Conservation (phyloP, 495 filamentous ascomycete species). For the Penicillium steckii region DNA sequence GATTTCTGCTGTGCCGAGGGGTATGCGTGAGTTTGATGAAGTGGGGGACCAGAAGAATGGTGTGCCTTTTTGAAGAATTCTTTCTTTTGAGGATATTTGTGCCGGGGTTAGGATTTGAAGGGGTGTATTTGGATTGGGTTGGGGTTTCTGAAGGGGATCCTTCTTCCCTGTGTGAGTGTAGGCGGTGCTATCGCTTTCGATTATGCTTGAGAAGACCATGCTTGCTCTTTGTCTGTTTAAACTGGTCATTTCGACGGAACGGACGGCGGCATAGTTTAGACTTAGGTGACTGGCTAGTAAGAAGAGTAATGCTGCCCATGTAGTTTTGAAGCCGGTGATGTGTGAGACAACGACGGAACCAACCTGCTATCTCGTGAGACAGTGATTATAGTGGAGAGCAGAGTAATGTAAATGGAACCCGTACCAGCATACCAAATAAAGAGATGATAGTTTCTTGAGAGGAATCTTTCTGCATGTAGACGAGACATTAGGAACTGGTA, state of each 20-base stretch:
- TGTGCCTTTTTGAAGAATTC: constrained; percentile 68
- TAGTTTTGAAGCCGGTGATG: constrained; percentile 66
- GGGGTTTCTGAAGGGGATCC: not conserved
- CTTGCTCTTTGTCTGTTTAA: constrained; percentile 86
- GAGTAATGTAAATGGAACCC: constrained; percentile 18
- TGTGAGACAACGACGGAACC: constrained; percentile 78
- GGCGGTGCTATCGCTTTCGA: constrained; percentile 45
- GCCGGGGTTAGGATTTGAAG: constrained; percentile 53
- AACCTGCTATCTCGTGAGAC: constrained; percentile 39
- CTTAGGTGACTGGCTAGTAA: constrained; percentile 73
- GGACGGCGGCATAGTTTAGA: constrained; percentile 84
- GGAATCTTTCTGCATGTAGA: constrained; percentile 68
- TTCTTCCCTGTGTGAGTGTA: constrained; percentile 8
- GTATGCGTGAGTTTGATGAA: not conserved
- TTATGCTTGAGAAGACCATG: constrained; percentile 66
- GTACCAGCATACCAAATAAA: constrained; percentile 81
- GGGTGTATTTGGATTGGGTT: not conserved
- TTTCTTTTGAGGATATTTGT: constrained; percentile 64
- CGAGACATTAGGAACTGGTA: not conserved
- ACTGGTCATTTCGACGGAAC: constrained; percentile 78
- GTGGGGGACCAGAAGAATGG: constrained; percentile 6
- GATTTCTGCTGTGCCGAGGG: constrained; percentile 32
- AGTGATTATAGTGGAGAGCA: not conserved
- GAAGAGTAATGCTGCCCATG: constrained; percentile 71
- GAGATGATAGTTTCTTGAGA: constrained; percentile 95